Conservation (phyloP, 371 early-diverging fungal genomes). For the Mucor saturninus region DNA sequence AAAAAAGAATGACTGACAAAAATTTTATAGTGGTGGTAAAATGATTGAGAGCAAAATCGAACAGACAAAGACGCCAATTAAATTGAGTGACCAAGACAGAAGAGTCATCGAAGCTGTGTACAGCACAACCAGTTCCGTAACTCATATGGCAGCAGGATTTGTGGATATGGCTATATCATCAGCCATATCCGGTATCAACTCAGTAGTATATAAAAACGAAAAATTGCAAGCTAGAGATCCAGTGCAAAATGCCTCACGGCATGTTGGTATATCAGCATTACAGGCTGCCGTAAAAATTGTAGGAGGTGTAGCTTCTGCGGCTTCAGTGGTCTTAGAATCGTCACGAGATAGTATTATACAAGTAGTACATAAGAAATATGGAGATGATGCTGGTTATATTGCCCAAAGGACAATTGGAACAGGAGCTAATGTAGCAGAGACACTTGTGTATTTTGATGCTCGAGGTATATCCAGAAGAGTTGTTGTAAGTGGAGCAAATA, state of each 20-base stretch:
- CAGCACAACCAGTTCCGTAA: constrained; percentile 31
- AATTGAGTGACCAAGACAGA: constrained; percentile 32
- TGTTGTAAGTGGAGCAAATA: constrained; percentile 2
- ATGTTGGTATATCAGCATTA: constrained; percentile 42
- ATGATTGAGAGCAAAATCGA: constrained; percentile 30
- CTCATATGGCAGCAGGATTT: constrained; percentile 21
- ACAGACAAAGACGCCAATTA: constrained; percentile 26
- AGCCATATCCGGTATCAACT: constrained; percentile 27
- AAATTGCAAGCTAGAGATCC: constrained; percentile 26
- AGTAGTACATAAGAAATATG: constrained; percentile 44
- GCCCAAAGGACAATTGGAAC: constrained; percentile 40
- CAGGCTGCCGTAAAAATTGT: constrained; percentile 39
- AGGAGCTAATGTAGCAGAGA: constrained; percentile 28
- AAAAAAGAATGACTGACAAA: neutral
- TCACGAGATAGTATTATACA: constrained; percentile 40
- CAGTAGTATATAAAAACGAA: constrained; percentile 18
- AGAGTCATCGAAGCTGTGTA: constrained; percentile 36
- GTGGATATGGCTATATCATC: constrained; percentile 34
- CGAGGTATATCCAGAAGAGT: constrained; percentile 44
- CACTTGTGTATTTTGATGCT: constrained; percentile 47
- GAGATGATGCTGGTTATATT: constrained; percentile 42
- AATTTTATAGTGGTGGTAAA: constrained; percentile 22
- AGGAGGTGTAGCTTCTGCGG: constrained; percentile 39
- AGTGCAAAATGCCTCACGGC: constrained; percentile 29
- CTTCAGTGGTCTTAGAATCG: constrained; percentile 30